phyloP scores from a whole-genome alignment of 1,284 basidiomycete genomes.

The Rhodotorula sp. region DNA sequence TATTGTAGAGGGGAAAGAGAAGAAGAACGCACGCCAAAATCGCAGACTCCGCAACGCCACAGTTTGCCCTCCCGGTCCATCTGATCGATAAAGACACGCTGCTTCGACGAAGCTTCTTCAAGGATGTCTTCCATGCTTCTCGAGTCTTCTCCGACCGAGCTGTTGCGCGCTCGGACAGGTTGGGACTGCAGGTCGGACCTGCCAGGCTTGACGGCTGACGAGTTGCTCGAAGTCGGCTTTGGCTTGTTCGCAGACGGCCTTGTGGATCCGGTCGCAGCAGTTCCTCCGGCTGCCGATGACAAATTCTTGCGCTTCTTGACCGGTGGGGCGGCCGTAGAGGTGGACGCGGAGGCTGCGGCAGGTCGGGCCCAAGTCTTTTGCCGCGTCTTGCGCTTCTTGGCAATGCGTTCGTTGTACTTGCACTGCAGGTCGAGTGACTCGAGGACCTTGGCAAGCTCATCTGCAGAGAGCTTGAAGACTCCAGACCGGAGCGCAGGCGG shows the following conservation, averaged over 20 bases:
- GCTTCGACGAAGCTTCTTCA: background rate
- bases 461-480: background rate
- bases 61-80: too few species aligned
- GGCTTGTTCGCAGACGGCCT: background rate
- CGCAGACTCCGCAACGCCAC: slow-evolving; percentile 2
- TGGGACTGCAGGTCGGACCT: background rate
- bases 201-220: too few species aligned
- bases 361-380: background rate
- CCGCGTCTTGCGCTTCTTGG: background rate
- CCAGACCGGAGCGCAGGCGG: background rate
- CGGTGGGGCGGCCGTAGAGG: background rate
- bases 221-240: background rate
- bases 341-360: background rate
- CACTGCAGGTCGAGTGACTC: background rate
- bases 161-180: background rate
- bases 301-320: background rate
- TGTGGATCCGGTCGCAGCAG: too few species aligned
- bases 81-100: background rate
- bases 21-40: background rate
- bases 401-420: background rate
- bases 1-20: too few species aligned
- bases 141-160: background rate
- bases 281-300: background rate
- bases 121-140: background rate
- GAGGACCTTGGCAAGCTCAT: background rate